Percentiles rank a stretch among this genome's conserved stretches.
Evolutionary conservation across 768 basidiomycete species (phyloP).

Genomic region (Collybia mongolica): DNA sequence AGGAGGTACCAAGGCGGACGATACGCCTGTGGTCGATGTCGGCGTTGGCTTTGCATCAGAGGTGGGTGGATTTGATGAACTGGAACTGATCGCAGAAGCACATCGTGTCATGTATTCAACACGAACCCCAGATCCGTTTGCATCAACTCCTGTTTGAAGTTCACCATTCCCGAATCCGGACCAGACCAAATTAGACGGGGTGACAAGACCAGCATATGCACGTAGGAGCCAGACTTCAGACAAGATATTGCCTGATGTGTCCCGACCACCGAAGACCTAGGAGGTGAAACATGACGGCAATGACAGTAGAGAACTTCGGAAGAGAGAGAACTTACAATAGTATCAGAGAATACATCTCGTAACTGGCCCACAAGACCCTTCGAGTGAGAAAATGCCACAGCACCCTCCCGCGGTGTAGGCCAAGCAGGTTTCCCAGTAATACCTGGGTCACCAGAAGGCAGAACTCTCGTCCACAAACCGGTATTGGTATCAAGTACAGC

Average conservation of each 20-base stretch:
- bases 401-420: conserved; percentile 72
- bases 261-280: conserved; percentile 73
- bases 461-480: conserved; percentile 67
- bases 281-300: neutral
- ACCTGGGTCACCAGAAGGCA: conserved; percentile 77
- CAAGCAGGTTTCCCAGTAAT: conserved; percentile 44
- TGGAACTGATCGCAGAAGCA: conserved; percentile 35
- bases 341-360: conserved; percentile 55
- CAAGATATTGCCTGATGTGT: conserved; percentile 62
- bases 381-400: conserved; percentile 57
- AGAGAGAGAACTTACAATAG: conserved; percentile 42
- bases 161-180: conserved; percentile 62
- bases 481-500: conserved; percentile 60
- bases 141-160: conserved; percentile 61
- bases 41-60: conserved; percentile 16
- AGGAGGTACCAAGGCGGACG: conserved; percentile 4
- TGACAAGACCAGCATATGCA: conserved; percentile 63
- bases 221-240: conserved; percentile 79
- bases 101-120: conserved; percentile 61
- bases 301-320: conserved; percentile 3
- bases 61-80: conserved; percentile 17
- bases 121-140: conserved; percentile 67
- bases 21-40: conserved; percentile 10
- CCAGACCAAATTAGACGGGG: conserved; percentile 57
- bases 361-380: conserved; percentile 55